Evolutionary conservation across 2,329 filamentous ascomycete genomes (phyloP).

Genomic region (Parascedosporium putredinis): DNA sequence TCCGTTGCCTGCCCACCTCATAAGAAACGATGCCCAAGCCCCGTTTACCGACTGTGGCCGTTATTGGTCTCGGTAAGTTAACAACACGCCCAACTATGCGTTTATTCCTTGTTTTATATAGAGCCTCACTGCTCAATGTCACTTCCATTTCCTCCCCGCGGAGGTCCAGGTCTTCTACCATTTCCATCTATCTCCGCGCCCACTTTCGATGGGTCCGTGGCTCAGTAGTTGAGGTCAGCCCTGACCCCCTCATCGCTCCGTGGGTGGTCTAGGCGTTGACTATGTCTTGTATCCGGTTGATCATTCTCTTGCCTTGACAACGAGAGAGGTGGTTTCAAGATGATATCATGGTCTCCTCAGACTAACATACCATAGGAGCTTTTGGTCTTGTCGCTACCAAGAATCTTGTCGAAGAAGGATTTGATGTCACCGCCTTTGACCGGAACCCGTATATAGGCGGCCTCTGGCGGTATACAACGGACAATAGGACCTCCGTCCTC

Average conservation of each 20-base stretch:
- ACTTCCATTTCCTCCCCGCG: too few species aligned
- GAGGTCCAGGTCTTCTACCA: too few species aligned
- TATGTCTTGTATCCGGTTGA: too few species aligned
- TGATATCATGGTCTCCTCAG: background rate
- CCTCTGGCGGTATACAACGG: slow-evolving; percentile 30
- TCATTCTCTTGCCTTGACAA: background rate
- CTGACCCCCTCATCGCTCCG: too few species aligned
- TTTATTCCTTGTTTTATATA: too few species aligned
- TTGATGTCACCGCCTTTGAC: slow-evolving; percentile 32
- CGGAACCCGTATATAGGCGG: slow-evolving; percentile 29
- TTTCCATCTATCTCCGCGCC: too few species aligned
- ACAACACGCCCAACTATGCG: background rate
- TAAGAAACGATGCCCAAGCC: background rate
- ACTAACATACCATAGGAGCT: slow-evolving; percentile 16
- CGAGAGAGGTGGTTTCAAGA: background rate
- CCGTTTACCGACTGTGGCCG: slow-evolving; percentile 13
- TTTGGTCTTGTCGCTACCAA: slow-evolving; percentile 30
- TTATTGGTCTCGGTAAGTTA: slow-evolving; percentile 19
- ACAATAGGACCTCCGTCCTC: slow-evolving; percentile 27
- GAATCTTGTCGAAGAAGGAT: slow-evolving; percentile 32
- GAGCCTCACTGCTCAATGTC: too few species aligned
- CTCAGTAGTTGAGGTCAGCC: too few species aligned
- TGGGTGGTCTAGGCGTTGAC: too few species aligned
- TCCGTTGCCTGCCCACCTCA: too few species aligned
- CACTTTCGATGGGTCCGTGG: too few species aligned